A percentile compares a stretch with the other conserved stretches of the same genome.
These are phyloP conservation scores for Penicillium psychrosexuale DNA, from an alignment of 2,329 filamentous ascomycete species.

Conservation along the genomic window DNA sequence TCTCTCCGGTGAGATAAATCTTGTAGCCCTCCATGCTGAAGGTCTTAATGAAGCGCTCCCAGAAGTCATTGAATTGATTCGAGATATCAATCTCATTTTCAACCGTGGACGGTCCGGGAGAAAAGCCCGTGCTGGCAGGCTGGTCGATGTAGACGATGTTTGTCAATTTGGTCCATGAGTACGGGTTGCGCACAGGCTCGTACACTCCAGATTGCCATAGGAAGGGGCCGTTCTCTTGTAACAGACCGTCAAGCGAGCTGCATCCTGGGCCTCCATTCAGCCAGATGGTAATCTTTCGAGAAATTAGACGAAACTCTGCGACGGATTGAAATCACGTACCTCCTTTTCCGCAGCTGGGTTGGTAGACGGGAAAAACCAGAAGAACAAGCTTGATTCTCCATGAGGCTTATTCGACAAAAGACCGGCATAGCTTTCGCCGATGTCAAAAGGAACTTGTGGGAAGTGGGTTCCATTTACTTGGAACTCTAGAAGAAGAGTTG, in stretches of 20 bases:
- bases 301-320: background rate
- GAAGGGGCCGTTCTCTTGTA: conserved; percentile 75
- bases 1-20: conserved; percentile 71
- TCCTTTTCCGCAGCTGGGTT: conserved; percentile 43
- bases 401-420: conserved; percentile 51
- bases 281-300: conserved; percentile 35
- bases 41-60: conserved; percentile 69
- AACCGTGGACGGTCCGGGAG: conserved; percentile 62
- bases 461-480: conserved; percentile 62
- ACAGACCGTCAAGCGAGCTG: conserved; percentile 61
- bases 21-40: conserved; percentile 67
- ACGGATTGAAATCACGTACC: conserved; percentile 20
- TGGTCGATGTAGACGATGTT: conserved; percentile 63
- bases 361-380: conserved; percentile 49
- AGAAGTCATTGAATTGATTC: conserved; percentile 72
- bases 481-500: conserved; percentile 48
- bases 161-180: conserved; percentile 68
- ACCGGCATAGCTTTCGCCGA: conserved; percentile 50
- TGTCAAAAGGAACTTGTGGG: conserved; percentile 66
- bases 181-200: conserved; percentile 63
- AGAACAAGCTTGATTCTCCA: conserved; percentile 47
- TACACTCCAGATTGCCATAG: conserved; percentile 67
- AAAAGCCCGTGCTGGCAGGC: conserved; percentile 63
- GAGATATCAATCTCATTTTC: conserved; percentile 66
- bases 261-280: conserved; percentile 54